phyloP scores from a whole-genome alignment of 345 rosid genomes.

The Brassica cretica region DNA sequence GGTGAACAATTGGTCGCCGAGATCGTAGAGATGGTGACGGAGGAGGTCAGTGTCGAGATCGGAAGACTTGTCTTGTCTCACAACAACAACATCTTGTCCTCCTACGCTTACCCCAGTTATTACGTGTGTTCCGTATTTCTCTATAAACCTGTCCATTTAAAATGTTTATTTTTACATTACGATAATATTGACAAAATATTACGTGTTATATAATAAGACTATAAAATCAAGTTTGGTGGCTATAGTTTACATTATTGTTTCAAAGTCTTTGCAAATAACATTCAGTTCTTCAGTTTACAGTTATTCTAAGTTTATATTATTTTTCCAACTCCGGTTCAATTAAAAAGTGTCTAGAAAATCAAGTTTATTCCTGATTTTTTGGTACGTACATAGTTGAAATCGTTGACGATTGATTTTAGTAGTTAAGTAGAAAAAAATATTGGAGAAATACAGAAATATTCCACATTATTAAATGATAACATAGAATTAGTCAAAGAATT shows the following conservation, averaged over 20 bases:
- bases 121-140: constrained; percentile 85
- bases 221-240: background rate
- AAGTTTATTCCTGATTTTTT: constrained; percentile 5
- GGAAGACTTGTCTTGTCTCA: constrained; percentile 68
- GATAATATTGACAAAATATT: background rate
- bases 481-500: constrained; percentile 28
- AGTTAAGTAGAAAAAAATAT: background rate
- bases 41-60: constrained; percentile 56
- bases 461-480: background rate
- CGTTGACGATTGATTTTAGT: constrained; percentile 21
- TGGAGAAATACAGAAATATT: constrained; percentile 6
- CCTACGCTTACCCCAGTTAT: constrained; percentile 79
- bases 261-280: constrained; percentile 30
- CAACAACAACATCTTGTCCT: constrained; percentile 70
- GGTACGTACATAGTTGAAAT: constrained; percentile 30
- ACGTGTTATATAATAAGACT: background rate
- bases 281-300: constrained; percentile 15
- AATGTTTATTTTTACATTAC: background rate
- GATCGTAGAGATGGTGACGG: constrained; percentile 63
- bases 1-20: constrained; percentile 79
- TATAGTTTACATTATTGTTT: background rate
- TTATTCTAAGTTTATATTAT: constrained; percentile 9
- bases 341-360: background rate
- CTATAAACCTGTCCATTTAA: constrained; percentile 65
- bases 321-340: background rate